Percentiles rank a stretch among this genome's conserved stretches.
Evolutionary conservation across 2,329 filamentous ascomycete genomes (phyloP).

Genomic region (Aspergillus versicolor): DNA sequence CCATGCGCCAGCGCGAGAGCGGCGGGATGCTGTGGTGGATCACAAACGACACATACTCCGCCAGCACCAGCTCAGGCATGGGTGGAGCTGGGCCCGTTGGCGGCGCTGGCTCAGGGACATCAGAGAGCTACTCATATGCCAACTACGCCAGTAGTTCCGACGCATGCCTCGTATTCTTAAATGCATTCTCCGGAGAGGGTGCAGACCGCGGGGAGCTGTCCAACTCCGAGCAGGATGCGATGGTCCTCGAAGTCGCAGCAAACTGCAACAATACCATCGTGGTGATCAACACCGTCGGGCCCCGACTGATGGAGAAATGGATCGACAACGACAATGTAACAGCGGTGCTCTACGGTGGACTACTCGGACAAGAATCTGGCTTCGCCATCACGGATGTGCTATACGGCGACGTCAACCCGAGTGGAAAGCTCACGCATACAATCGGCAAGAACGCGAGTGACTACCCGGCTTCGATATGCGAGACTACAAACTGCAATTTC

Average conservation of each 20-base stretch:
- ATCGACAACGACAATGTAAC: constrained; percentile 65
- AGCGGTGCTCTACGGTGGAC: constrained; percentile 62
- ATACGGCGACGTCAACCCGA: constrained; percentile 45
- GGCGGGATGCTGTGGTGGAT: neutral
- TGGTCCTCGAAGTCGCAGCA: constrained; percentile 51
- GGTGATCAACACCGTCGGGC: constrained; percentile 64
- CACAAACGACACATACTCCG: neutral
- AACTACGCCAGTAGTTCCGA: neutral
- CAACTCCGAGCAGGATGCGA: constrained; percentile 49
- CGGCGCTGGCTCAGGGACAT: neutral
- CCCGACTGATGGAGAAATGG: constrained; percentile 56
- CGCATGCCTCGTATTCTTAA: neutral
- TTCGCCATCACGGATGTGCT: constrained; percentile 55
- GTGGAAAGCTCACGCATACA: neutral
- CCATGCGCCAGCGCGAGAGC: neutral
- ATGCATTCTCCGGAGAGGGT: neutral
- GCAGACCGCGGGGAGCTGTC: constrained; percentile 22
- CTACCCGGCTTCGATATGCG: neutral
- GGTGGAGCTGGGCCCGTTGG: neutral
- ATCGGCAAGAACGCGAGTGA: neutral
- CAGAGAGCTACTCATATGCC: neutral
- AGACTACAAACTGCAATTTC: neutral
- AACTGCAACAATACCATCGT: constrained; percentile 64
- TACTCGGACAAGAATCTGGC: constrained; percentile 65
- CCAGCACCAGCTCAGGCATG: neutral